A percentile compares a stretch with the other conserved stretches of the same genome.
phyloP scores from a whole-genome alignment of 768 basidiomycete genomes.

The Tylopilus balloui region DNA sequence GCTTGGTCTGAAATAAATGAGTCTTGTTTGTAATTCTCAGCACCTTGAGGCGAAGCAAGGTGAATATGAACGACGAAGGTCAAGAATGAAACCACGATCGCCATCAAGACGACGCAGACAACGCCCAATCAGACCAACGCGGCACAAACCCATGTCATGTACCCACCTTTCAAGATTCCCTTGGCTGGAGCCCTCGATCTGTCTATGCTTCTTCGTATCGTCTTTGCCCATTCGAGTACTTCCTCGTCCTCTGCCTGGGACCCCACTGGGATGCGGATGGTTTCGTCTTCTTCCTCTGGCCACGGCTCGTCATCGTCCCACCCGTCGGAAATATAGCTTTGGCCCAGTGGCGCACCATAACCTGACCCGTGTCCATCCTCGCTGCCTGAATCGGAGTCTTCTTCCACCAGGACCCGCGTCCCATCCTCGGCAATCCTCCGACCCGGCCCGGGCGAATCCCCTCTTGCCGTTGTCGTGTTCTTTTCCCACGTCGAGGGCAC shows the following conservation, averaged over 20 bases:
- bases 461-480: constrained; percentile 63
- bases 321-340: constrained; percentile 51
- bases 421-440: constrained; percentile 61
- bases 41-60: constrained; percentile 50
- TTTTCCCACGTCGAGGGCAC: constrained; percentile 74
- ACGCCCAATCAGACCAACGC: constrained; percentile 9
- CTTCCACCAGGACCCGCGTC: constrained; percentile 59
- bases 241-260: constrained; percentile 43
- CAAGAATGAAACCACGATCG: not conserved
- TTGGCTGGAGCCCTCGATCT: constrained; percentile 59
- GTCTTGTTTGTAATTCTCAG: constrained; percentile 65
- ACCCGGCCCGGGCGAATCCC: constrained; percentile 41
- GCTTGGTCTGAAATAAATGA: constrained; percentile 41
- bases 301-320: constrained; percentile 82
- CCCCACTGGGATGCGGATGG: constrained; percentile 46
- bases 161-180: constrained; percentile 79
- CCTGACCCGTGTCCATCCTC: constrained; percentile 44
- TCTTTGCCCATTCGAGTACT: constrained; percentile 74
- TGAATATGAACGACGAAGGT: not conserved
- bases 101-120: not conserved
- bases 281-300: constrained; percentile 69
- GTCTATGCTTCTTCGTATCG: constrained; percentile 70
- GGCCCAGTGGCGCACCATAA: constrained; percentile 32
- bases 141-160: not conserved
- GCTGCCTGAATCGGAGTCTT: constrained; percentile 60